Conservation (phyloP, 441 rosid species). For the Biscutella laevigata region DNA sequence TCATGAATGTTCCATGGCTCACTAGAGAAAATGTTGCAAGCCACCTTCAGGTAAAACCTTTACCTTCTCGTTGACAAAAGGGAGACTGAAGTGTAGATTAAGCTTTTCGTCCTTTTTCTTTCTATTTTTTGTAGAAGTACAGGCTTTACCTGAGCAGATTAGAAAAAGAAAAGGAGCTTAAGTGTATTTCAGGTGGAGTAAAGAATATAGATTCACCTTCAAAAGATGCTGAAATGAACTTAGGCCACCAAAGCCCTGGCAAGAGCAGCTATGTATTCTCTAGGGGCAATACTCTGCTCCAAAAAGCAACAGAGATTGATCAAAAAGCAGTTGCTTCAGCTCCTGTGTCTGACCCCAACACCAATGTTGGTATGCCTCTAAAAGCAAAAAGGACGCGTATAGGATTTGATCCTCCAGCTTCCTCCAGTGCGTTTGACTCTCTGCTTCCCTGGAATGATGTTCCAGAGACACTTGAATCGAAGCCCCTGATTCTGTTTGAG, state of each 20-base stretch:
- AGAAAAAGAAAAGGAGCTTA: conserved; percentile 59
- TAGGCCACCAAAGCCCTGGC: conserved; percentile 36
- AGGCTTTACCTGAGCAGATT: conserved; percentile 85
- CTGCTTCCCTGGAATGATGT: conserved; percentile 43
- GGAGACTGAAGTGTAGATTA: no score
- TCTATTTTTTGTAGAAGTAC: conserved; percentile 61
- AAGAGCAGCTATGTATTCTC: conserved; percentile 34
- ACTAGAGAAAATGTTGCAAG: conserved; percentile 76
- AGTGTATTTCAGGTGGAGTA: conserved; percentile 35
- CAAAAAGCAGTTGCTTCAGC: conserved; percentile 32
- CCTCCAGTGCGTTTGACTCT: conserved; percentile 35
- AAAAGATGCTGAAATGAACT: conserved; percentile 36
- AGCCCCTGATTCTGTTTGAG: conserved; percentile 36
- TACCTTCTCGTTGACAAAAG: no score
- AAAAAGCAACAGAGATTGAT: conserved; percentile 40
- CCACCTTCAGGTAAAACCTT: conserved; percentile 53
- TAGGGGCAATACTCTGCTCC: conserved; percentile 31
- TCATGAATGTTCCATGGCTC: conserved; percentile 72
- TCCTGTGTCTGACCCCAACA: conserved; percentile 35
- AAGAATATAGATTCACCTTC: conserved; percentile 48
- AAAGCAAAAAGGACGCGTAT: conserved; percentile 33
- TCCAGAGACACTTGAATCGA: conserved; percentile 34
- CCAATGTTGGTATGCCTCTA: conserved; percentile 31
- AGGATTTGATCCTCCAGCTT: conserved; percentile 37
- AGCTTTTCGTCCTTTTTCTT: neutral